Evolutionary conservation across 306 rosid species (phyloP).

Genomic region (Quercus glauca): DNA sequence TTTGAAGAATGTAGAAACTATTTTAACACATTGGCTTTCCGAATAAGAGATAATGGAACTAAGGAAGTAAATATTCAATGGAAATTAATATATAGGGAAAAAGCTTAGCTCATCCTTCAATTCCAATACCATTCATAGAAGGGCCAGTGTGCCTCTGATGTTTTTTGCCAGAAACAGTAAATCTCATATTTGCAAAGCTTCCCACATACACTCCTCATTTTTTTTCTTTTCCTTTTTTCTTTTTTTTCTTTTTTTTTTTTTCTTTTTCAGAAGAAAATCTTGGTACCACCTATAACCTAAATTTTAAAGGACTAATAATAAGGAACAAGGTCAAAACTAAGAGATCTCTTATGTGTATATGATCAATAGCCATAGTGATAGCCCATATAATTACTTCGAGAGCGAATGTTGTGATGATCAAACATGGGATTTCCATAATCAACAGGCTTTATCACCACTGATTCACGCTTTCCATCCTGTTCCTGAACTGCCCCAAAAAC

Average conservation of each 20-base stretch:
- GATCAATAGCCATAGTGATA: slow-evolving; percentile 47
- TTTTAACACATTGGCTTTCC: too few relatives aligned
- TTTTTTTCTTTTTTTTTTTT: too few relatives aligned
- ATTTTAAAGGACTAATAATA: slow-evolving; percentile 6
- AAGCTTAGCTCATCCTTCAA: background rate
- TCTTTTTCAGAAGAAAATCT: slow-evolving; percentile 12
- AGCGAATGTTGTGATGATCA: slow-evolving; percentile 48
- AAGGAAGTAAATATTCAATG: background rate
- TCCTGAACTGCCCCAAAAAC: slow-evolving; percentile 93
- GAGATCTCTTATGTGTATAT: slow-evolving; percentile 33
- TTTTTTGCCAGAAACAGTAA: background rate
- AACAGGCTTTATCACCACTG: slow-evolving; percentile 57
- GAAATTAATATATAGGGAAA: background rate
- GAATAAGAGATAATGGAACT: too few relatives aligned
- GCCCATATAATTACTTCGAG: slow-evolving; percentile 42
- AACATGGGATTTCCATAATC: slow-evolving; percentile 54
- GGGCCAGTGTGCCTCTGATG: slow-evolving; percentile 8
- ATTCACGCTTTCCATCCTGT: slow-evolving; percentile 40
- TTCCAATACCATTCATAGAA: background rate
- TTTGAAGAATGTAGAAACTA: too few relatives aligned
- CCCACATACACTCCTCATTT: background rate
- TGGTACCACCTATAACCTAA: slow-evolving; percentile 27
- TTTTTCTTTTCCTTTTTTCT: too few relatives aligned
- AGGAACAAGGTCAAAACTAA: slow-evolving; percentile 36
- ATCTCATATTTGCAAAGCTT: slow-evolving; percentile 1